These are phyloP conservation scores for Marsdenia floribunda DNA, from an alignment of 257 asterid species.

Conservation along the genomic window DNA sequence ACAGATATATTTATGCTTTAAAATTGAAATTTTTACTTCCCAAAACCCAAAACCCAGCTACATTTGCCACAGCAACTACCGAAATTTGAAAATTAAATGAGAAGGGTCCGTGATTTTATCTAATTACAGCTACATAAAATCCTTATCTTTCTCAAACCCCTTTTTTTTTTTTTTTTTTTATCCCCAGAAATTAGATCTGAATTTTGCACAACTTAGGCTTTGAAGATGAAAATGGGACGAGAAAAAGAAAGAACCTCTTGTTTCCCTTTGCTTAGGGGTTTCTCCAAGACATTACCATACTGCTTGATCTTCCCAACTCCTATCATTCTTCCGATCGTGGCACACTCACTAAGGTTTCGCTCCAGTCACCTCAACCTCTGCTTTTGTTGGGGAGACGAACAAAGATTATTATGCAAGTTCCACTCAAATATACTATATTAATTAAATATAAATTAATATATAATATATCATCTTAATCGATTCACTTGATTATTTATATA, in stretches of 20 bases:
- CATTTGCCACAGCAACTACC: not conserved
- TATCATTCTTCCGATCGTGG: constrained; percentile 40
- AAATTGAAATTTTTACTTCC: not conserved
- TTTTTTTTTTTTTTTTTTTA: no score
- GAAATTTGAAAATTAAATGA: not conserved
- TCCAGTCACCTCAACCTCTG: not conserved
- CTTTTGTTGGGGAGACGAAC: not conserved
- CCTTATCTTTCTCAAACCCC: not conserved
- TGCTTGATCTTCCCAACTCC: constrained; percentile 89
- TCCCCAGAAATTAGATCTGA: not conserved
- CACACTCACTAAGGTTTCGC: not conserved
- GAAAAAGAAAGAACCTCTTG: constrained; percentile 63
- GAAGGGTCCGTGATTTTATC: not conserved
- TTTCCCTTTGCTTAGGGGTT: constrained; percentile 89
- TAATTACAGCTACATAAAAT: not conserved
- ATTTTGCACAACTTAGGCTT: no score
- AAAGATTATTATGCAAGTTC: not conserved
- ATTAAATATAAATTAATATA: no score
- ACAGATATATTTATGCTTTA: not conserved
- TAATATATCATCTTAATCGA: no score
- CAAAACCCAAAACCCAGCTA: constrained; percentile 1
- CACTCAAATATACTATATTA: no score
- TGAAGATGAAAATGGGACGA: not conserved
- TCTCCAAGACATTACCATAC: constrained; percentile 71
- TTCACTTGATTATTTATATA: no score